Evolutionary conservation across 805 yeast genomes (phyloP).

Genomic region (Candida pini): DNA sequence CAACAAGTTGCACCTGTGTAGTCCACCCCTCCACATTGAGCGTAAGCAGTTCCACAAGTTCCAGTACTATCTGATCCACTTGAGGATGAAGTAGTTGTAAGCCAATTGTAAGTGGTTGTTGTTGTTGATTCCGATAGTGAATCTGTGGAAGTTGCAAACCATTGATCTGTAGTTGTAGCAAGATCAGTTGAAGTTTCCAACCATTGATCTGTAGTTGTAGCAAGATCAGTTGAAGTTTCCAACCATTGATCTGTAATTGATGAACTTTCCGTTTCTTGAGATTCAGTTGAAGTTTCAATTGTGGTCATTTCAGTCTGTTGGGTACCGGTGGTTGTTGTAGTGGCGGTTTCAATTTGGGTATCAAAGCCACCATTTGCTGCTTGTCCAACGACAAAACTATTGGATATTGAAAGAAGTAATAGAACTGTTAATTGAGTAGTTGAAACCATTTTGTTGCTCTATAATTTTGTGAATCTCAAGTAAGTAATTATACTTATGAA

Average conservation of each 20-base stretch:
- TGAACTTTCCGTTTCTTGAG: background rate
- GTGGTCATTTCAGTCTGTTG: background rate
- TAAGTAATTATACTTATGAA: too few relatives aligned
- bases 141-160: too few relatives aligned
- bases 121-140: background rate
- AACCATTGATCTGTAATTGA: background rate
- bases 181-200: background rate
- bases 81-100: background rate
- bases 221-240: background rate
- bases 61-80: conserved; percentile 5
- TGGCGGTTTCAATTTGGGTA: conserved; percentile 5
- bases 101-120: background rate
- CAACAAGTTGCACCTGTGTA: conserved; percentile 25
- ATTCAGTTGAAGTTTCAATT: conserved; percentile 1
- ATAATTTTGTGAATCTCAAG: too few relatives aligned
- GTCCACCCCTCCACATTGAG: conserved; percentile 27
- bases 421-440: too few relatives aligned
- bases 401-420: too few relatives aligned
- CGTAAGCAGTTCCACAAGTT: conserved; percentile 23
- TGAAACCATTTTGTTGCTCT: too few relatives aligned
- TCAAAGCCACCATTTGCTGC: conserved; percentile 15
- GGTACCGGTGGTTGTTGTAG: conserved; percentile 5
- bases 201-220: background rate
- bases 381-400: conserved; percentile 3
- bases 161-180: background rate